Base-by-base conservation (phyloP, 2,329 filamentous ascomycete genomes). In the Mollisiaceae sp. region DNA sequence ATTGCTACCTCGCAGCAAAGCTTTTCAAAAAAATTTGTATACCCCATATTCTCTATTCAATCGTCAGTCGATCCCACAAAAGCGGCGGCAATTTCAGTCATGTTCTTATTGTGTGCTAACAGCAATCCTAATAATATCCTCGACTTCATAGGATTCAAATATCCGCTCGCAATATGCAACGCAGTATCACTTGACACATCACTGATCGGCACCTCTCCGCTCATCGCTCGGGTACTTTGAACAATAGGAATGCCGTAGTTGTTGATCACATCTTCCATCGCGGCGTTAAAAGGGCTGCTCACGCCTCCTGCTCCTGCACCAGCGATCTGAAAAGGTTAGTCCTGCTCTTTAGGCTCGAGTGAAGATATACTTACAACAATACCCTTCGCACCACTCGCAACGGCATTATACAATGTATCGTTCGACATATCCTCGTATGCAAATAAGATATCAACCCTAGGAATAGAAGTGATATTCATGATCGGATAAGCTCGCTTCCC, bases 391-490 rank as follows among this genome's bases (percentile, higher is more conserved):
- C 85, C 85, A 6, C 76, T 78, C 1, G 76, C 77, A n/a, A 84
- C 78, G 2, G 84, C 81, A 0, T 81, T 79, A 32, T 79, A 75
- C 50, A 85, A 81, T 1, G 86, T 77, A 20, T 74, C 74, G 22
- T 82, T 77, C 66, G 82, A 78, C 71, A 85, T 82, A 64, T 82
- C 83, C 70, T 87, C 80, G 73, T 88, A 81, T 0, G 82, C 80
- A 73, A 85, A 86, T 5, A 88, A 72, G 38, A 88, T 82, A 67
- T 86, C 84, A 35, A 88, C 84, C 64, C 82, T 78, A 0, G 85
- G 85, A 32, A 88, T 78, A 2, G 68, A 70, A 0, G 75, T 76
- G 8, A 77, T 65, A 2, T 72, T 68, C 38, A 71, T 71, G 57
- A 82, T 76, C 71, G 78, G 77, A 70, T 81, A 85, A 67, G 80